Evolutionary conservation across 352 stramenopile genomes (phyloP), one percentile per base, ranked within the genome.

Genomic region (Hyaloperonospora arabidopsidis): DNA sequence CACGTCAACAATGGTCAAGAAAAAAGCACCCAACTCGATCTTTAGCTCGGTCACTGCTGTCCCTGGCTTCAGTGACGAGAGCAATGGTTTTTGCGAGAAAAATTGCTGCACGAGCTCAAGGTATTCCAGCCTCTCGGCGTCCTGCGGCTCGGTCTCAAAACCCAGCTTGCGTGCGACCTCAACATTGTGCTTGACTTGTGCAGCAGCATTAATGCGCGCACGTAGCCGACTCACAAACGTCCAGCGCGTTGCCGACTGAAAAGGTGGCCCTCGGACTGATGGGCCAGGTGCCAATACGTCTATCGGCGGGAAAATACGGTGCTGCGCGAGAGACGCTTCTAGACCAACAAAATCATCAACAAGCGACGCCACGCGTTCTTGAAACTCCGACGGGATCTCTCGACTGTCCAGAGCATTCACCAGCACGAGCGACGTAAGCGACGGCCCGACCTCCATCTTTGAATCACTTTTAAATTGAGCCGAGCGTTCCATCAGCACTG

Each of bases 401-500:
- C 58, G 57, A 22, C 57, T 68, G 54, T 87, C 80, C 0, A 76
- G 80, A 0, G 78, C 70, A 45, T 91, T 76, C 0, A 81, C 79
- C 14, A 92, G 67, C 46, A 70, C 81, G 3, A 92, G 52, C 23
- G 81, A 70, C 49, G 81, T 87, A 21, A 92, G 70, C 17, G 81
- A 89, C 13, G 65, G 67, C 2, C 49, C 63, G 18, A 59, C 56
- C 23, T 63, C 52, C n/a, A 63, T 59, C n/a, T 59, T 59, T 0
- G 53, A 56, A 10, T 65, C 61, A 18, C 73, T 69, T 15, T 65
- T 54, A 35, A 92, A 85, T 48, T 78, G 75, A 34, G 75, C 80
- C 43, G 81, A 92, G 49, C 81, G 81, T 54, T 92, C 81, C 75
- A 92, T 82, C 1, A 92, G 59, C 14, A 89, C 70, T 2, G 76